Conservation (phyloP, 306 rosid genomes). For the Malus orientalis region DNA sequence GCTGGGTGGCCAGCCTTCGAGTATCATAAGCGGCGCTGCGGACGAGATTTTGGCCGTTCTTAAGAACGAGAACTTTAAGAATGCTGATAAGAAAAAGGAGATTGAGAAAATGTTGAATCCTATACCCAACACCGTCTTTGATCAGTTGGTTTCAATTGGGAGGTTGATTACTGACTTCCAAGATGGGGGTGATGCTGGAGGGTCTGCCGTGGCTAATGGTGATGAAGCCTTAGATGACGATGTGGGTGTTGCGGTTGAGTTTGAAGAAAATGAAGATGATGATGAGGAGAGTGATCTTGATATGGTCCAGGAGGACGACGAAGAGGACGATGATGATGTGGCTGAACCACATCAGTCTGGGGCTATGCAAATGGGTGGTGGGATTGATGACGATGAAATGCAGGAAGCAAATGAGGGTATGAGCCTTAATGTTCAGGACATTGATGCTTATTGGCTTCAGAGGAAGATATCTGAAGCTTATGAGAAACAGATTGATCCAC, state of each 20-base stretch:
- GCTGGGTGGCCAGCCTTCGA: constrained; percentile 80
- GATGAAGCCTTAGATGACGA: constrained; percentile 79
- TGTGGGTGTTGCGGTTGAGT: constrained; percentile 90
- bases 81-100: constrained; percentile 77
- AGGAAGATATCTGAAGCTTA: constrained; percentile 88
- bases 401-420: constrained; percentile 73
- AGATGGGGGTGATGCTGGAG: constrained; percentile 53
- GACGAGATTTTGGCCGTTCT: constrained; percentile 76
- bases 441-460: constrained; percentile 98
- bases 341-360: constrained; percentile 48
- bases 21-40: constrained; percentile 75
- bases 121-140: constrained; percentile 40
- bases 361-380: constrained; percentile 93
- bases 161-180: constrained; percentile 77
- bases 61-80: constrained; percentile 51
- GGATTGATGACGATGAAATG: constrained; percentile 86
- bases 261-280: constrained; percentile 89
- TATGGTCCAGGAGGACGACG: constrained; percentile 83
- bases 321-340: constrained; percentile 64
- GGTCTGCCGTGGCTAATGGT: constrained; percentile 35
- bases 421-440: constrained; percentile 86
- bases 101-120: constrained; percentile 76
- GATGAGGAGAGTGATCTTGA: constrained; percentile 97
- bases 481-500: constrained; percentile 83
- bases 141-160: constrained; percentile 68